Base-by-base conservation (phyloP, 169 alveolate species). In the Prorocentrum cordatum region DNA sequence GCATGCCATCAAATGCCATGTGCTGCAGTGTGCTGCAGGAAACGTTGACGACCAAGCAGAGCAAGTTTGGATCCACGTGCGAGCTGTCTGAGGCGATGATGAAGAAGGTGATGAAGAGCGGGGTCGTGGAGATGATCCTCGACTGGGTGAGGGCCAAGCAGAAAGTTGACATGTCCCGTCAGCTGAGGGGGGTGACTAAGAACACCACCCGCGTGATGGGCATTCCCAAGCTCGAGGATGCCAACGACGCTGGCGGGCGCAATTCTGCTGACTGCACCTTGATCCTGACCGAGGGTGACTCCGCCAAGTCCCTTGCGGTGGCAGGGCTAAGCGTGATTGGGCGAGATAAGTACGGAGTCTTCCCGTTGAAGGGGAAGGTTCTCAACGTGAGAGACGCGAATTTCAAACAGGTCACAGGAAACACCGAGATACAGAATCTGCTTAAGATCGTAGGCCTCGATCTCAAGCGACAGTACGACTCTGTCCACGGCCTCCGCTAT, bases 261-360 rank as follows among this genome's bases (percentile, higher is more conserved):
- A 64, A 89, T 39, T 89, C 84, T 33, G 24, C 18, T 47, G 96
- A 96, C 42, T 98, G 99, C 93, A 98, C 99, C 3, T 93, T 98
- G 64, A 98, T 98, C 47, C 94, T 98, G 80, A 98, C 99, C 27
- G 99, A 98, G 94, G 99, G 99, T 92, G 99, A 98, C 94, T 97
- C 99, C 67, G 99, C 99, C 72, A 68, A 79, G 89, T 42, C 84
- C 10, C n/a, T 72, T 45, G 84, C 84, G 33, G 84, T 72, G 5
- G 84, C 84, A 18, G 84, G 84, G 18, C 62, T 72, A 58, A 68
- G 80, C 14, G 80, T 97, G 61, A 98, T 97, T 2, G 99, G 99
- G 1, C 94, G 99, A 87, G 99, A 98, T 93, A 94, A 94, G 62
- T 98, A 94, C 93, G 99, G 99, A 16, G 99, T 98, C 26, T 98